Evolutionary conservation across 495 filamentous ascomycete species (phyloP), one percentile per base, ranked within the genome.

Genomic region (Melanomma pulvis-pyrius): DNA sequence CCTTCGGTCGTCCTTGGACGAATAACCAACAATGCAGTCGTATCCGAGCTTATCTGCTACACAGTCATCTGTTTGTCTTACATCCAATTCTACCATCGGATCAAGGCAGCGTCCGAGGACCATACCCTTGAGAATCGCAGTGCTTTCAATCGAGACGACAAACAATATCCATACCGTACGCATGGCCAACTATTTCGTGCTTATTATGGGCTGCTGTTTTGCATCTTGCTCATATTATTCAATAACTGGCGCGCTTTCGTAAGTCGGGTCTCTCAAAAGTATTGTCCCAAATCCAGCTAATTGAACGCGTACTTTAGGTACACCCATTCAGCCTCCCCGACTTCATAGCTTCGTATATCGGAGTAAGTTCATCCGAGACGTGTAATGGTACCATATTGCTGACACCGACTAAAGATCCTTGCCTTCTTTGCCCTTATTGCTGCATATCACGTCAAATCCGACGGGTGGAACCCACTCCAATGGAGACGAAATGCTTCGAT

Each of bases 301-400:
- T 19, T 32, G 26, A 25, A 9, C 36, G 11, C 17, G 7, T 44
- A 19, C 17, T 34, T 30, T 41, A 46, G 54, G 28, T 46, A 44
- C 39, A 44, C 39, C 39, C 39, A 0, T 79, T 81, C 56, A 73
- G 71, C 46, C 51, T 63, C 7, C 65, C 70, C 3, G 75, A 76
- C 59, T 83, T 82, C 62, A 68, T 82, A 19, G 76, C 79, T 17
- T 78, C 77, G 7, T 83, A 83, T 60, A 79, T 83, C 46, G 79
- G 79, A 26, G 80, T 82, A 73, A 75, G 79, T 70, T 67, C 15
- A 11, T 24, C 13, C 19, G 7, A 32, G 21, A 13, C 47, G 44
- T 26, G 34, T 6, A 26, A 28, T 2, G 13, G 9, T 47, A 32
- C 0, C 19, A 54, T 55, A 32, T 0, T 19, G 53, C 28, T 60